These are phyloP conservation scores for Monosporascus cannonballus DNA, from an alignment of 2,329 filamentous ascomycete species.

Conservation along the genomic window DNA sequence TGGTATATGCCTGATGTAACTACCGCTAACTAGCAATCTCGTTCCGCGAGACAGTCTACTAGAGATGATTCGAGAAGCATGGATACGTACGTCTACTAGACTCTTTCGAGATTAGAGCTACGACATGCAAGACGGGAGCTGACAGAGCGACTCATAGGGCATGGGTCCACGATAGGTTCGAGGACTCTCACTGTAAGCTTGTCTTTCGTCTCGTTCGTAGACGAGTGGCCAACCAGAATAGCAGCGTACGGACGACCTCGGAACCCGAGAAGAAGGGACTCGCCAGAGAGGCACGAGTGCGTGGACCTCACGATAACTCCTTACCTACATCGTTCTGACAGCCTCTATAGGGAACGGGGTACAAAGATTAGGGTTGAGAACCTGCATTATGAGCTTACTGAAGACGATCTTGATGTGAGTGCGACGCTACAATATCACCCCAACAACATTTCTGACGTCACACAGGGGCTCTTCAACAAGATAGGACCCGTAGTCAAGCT, in stretches of 20 bases:
- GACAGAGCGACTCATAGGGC: constrained; percentile 49
- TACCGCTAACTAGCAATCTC: constrained; percentile 46
- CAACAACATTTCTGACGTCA: constrained; percentile 15
- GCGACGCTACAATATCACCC: constrained; percentile 3
- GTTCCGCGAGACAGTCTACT: constrained; percentile 36
- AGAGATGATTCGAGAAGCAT: constrained; percentile 60
- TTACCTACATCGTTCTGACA: constrained; percentile 12
- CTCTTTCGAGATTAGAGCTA: background rate
- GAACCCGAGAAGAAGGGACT: constrained; percentile 28
- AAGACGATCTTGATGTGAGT: constrained; percentile 72
- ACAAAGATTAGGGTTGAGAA: constrained; percentile 81
- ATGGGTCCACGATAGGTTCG: constrained; percentile 91
- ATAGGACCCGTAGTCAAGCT: constrained; percentile 69
- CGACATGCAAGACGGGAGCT: constrained; percentile 9
- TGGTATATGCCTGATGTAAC: constrained; percentile 33
- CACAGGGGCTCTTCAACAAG: constrained; percentile 69
- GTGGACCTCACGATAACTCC: background rate
- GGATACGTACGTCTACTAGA: constrained; percentile 52
- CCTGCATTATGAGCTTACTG: constrained; percentile 84
- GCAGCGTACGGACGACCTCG: constrained; percentile 19
- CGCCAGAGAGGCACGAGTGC: constrained; percentile 29
- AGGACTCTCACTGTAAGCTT: constrained; percentile 56
- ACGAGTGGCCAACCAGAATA: background rate
- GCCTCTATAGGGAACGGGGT: constrained; percentile 43
- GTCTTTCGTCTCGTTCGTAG: background rate